Evolutionary conservation across 352 stramenopile genomes (phyloP).

Genomic region (Pseudoperonospora humuli): DNA sequence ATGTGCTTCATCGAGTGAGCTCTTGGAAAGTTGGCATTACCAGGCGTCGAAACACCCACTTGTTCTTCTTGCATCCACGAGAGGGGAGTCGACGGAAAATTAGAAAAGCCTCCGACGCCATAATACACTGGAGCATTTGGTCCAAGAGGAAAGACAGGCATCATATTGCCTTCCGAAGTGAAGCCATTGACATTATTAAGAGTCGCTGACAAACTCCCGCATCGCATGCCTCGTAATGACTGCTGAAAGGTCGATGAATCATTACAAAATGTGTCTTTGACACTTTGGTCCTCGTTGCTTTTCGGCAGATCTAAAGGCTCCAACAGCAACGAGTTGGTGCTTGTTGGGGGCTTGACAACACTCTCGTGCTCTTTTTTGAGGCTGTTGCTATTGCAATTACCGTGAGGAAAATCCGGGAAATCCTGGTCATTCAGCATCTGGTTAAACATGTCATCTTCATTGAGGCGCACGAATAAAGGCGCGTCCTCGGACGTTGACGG

Average conservation of each 20-base stretch:
- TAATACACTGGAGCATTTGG: constrained; percentile 3
- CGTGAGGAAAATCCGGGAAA: constrained; percentile 23
- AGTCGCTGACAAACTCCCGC: not conserved
- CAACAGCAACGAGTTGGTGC: constrained; percentile 20
- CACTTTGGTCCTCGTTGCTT: constrained; percentile 3
- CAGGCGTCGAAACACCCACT: constrained; percentile 2
- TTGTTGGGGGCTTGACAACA: constrained; percentile 4
- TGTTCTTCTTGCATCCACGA: constrained; percentile 11
- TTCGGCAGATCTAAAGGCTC: constrained; percentile 32
- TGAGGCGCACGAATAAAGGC: constrained; percentile 19
- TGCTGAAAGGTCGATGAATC: constrained; percentile 1
- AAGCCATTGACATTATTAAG: constrained; percentile 4
- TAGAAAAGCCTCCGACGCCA: not conserved
- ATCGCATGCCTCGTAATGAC: not conserved
- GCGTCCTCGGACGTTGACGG: constrained; percentile 12
- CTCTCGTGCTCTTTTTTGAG: constrained; percentile 14
- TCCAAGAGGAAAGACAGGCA: constrained; percentile 23
- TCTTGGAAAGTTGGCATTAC: constrained; percentile 10
- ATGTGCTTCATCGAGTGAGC: constrained; percentile 26
- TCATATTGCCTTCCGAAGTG: constrained; percentile 19
- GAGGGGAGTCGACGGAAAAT: constrained; percentile 4
- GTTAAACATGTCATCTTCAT: constrained; percentile 42
- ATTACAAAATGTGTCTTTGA: constrained; percentile 22
- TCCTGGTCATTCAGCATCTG: constrained; percentile 43
- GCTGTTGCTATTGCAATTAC: not conserved